These are phyloP conservation scores for Nigrospora sphaerica DNA, from an alignment of 2,329 filamentous ascomycete species.

Conservation along the genomic window DNA sequence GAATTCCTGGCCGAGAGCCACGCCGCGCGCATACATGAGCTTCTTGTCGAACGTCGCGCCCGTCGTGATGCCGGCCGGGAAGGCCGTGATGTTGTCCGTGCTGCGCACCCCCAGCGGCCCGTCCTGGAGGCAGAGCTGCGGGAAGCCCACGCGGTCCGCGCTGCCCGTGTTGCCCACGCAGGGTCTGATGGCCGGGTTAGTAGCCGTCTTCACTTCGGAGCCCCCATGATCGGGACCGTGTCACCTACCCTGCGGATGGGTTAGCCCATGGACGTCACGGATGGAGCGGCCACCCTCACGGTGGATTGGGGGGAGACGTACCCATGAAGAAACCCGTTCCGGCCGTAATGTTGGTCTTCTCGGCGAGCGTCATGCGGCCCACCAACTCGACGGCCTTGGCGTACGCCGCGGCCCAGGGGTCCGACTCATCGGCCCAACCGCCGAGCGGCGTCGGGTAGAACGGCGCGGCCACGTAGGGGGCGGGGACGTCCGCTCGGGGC, in stretches of 20 bases:
- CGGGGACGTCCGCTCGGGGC: constrained; percentile 19
- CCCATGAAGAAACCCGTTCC: constrained; percentile 69
- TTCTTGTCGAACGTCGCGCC: constrained; percentile 71
- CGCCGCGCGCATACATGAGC: constrained; percentile 60
- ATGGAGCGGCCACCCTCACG: background rate
- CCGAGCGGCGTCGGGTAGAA: constrained; percentile 69
- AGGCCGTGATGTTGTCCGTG: constrained; percentile 70
- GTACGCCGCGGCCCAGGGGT: constrained; percentile 60
- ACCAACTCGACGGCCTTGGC: constrained; percentile 62
- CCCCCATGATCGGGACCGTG: constrained; percentile 1
- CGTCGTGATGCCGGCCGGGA: constrained; percentile 71
- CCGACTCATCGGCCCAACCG: constrained; percentile 53
- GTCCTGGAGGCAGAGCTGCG: constrained; percentile 66
- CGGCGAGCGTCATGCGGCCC: constrained; percentile 68
- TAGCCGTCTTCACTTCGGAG: too few relatives aligned
- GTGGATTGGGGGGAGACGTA: constrained; percentile 7
- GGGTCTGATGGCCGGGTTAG: constrained; percentile 29
- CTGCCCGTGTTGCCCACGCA: constrained; percentile 75
- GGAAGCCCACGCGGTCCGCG: constrained; percentile 62
- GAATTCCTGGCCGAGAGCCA: constrained; percentile 64
- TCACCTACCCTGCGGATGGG: constrained; percentile 9
- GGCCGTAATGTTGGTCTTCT: constrained; percentile 72
- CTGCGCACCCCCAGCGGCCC: constrained; percentile 63
- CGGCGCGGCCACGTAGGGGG: constrained; percentile 39
- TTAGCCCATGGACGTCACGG: constrained; percentile 3